phyloP scores from a whole-genome alignment of 2,329 filamentous ascomycete species.

The Macrophomina pseudophaseolina region DNA sequence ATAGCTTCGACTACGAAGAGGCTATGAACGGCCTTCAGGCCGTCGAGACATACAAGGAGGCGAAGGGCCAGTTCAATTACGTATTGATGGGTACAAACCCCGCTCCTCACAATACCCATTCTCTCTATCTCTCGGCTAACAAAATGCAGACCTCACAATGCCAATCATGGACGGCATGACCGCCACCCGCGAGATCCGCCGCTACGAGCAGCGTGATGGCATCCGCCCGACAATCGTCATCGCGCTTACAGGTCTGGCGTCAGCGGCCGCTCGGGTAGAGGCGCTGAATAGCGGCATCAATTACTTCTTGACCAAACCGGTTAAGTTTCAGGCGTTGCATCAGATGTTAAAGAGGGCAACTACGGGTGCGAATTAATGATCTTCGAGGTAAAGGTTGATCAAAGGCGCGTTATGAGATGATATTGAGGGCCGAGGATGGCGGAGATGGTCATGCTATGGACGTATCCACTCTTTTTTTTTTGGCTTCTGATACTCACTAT shows the following conservation, averaged over 20 bases:
- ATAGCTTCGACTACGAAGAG: constrained; percentile 33
- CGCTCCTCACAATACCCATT: neutral
- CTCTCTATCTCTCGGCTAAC: neutral
- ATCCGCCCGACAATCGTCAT: constrained; percentile 31
- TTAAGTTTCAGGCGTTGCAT: constrained; percentile 37
- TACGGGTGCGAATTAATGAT: neutral
- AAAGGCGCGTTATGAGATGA: too few relatives aligned
- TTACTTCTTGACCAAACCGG: constrained; percentile 41
- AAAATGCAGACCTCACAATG: constrained; percentile 41
- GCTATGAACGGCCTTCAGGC: constrained; percentile 43
- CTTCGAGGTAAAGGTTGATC: too few relatives aligned
- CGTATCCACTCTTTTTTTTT: too few relatives aligned
- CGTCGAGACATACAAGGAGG: constrained; percentile 34
- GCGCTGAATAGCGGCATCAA: constrained; percentile 39
- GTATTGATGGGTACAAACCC: constrained; percentile 39
- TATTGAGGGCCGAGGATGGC: too few relatives aligned
- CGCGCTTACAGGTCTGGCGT: constrained; percentile 40
- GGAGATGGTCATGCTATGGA: too few relatives aligned
- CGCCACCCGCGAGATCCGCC: constrained; percentile 40
- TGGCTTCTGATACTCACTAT: too few relatives aligned
- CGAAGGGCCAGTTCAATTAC: constrained; percentile 30
- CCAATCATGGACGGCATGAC: constrained; percentile 45
- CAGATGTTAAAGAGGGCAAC: constrained; percentile 16
- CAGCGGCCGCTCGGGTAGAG: constrained; percentile 34
- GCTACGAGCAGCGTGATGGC: constrained; percentile 35